Evolutionary conservation across 2,329 filamentous ascomycete species (phyloP).

Genomic region (Chrysosporium keratinophilum): DNA sequence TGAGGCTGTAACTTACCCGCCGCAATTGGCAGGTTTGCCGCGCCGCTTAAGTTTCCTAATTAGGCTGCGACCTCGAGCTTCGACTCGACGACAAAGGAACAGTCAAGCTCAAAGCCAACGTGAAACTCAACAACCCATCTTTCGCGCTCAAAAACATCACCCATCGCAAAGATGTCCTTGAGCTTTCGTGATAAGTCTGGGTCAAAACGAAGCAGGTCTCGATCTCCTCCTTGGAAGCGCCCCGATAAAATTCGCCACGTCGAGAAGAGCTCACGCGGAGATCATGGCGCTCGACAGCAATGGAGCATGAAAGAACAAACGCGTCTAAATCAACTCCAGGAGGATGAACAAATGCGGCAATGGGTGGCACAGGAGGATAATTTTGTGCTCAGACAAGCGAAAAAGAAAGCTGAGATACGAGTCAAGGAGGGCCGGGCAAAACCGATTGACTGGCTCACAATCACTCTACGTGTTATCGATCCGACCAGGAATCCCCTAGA

Average conservation of each 20-base stretch:
- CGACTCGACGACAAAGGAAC: no score
- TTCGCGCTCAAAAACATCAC: not conserved
- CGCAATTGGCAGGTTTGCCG: no score
- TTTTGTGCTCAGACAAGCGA: slow-evolving; percentile 91
- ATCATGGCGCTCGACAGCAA: slow-evolving; percentile 19
- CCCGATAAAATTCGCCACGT: slow-evolving; percentile 31
- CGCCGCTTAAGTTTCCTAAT: no score
- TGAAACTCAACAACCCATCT: not conserved
- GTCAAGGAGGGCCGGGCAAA: slow-evolving; percentile 84
- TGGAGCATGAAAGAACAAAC: slow-evolving; percentile 34
- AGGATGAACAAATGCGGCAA: slow-evolving; percentile 65
- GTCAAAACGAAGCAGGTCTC: slow-evolving; percentile 34
- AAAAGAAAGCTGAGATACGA: slow-evolving; percentile 94
- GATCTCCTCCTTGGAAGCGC: slow-evolving; percentile 34
- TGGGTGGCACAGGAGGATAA: slow-evolving; percentile 93
- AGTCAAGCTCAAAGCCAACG: not conserved
- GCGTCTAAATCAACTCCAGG: slow-evolving; percentile 48
- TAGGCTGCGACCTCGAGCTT: no score
- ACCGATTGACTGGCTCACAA: slow-evolving; percentile 86
- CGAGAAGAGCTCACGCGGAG: slow-evolving; percentile 21
- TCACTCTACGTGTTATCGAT: slow-evolving; percentile 82
- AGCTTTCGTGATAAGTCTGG: slow-evolving; percentile 26
- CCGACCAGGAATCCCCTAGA: slow-evolving; percentile 66
- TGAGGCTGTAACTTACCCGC: no score
- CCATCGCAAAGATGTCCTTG: slow-evolving; percentile 24